Evolutionary conservation across 2,329 filamentous ascomycete species (phyloP), one percentile per base, ranked within the genome.

Genomic region (Thelonectria discophora): DNA sequence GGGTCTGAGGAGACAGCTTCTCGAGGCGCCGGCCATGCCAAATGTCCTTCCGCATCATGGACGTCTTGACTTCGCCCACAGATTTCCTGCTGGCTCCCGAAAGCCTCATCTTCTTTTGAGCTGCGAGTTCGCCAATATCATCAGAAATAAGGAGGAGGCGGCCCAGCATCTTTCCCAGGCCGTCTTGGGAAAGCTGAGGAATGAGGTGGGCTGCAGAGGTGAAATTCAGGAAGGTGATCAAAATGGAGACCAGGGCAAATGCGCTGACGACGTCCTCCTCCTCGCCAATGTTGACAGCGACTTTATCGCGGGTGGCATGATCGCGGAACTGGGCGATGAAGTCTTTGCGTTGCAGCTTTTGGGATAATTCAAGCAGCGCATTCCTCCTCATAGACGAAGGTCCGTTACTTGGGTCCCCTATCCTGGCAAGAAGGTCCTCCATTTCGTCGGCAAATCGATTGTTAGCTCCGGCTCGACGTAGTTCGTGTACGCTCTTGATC

Each of bases 251-350:
- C 13, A 93, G 81, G 1, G 87, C 79, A 70, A 90, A 90, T 7
- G 87, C 88, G 53, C 84, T 83, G 37, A 90, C 78, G 20, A 83
- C 66, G 72, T 93, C 90, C 1, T 81, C 76, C 69, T 90, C 86
- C 50, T 81, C 80, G 1, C 81, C 82, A 10, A 91, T 80, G 43
- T 86, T 84, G 46, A 85, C 81, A 54, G 93, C 85, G 15, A 97
- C 80, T 30, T 85, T 85, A 55, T 88, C 84, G 63, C 92, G 90
- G 58, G 90, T 86, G 7, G 88, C 87, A 66, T 92, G 89, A 63
- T 93, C 89, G 18, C 90, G 83, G 69, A 97, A 93, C 63, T 91
- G 88, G 17, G 82, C 81, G 27, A 86, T 80, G 68, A 91, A 93
- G 1, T 80, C 81, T 69, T 88, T 88, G 51, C 89, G 80, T 50